Base-by-base conservation (phyloP, 2,329 filamentous ascomycete species). In the Colletotrichum musicola region DNA sequence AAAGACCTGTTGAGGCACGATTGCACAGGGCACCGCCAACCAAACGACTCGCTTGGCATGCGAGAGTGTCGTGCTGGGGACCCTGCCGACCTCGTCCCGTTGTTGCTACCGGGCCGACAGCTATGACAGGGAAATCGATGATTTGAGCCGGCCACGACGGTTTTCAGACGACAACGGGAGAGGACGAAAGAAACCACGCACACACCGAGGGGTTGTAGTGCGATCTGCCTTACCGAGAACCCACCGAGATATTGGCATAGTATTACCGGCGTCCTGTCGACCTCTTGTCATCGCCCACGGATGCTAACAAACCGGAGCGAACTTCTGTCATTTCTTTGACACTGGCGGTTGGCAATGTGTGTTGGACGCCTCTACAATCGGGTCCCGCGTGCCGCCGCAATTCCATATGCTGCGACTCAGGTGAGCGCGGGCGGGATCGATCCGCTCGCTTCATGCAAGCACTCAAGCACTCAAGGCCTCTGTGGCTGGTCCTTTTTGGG, bases 361-460 rank as follows among this genome's bases (percentile, higher is more conserved):
- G 40, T 18, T 30, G 25, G 9, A 27, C 20, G 44, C 44, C 9
- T 63, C 51, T 63, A 47, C 44, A 53, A 64, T 22, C 18, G 53
- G 38, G 25, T 13, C 44, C n/a, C 42, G 53, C 53, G 61, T 68
- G 61, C 20, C 47, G 49, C 53, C 46, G 27, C 40, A 42, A 64
- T 40, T 56, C 35, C 60, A 30, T 49, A 38, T 58, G 58, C 55
- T 68, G 57, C 42, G 40, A 55, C 49, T 68, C 35, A 60, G 62
- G 58, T 53, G 54, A 63, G 67, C 63, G 67, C 63, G 62, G 51
- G 38, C 63, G 67, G 64, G 67, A 68, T 53, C 27, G 67, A 69
- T 55, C 67, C 57, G 64, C 58, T 63, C 42, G 62, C 67, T 49
- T 63, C 67, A 69, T 68, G 67, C 63, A 69, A 69, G 51, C 67